phyloP scores from a whole-genome alignment of 495 filamentous ascomycete genomes.

The Monascus purpureus region DNA sequence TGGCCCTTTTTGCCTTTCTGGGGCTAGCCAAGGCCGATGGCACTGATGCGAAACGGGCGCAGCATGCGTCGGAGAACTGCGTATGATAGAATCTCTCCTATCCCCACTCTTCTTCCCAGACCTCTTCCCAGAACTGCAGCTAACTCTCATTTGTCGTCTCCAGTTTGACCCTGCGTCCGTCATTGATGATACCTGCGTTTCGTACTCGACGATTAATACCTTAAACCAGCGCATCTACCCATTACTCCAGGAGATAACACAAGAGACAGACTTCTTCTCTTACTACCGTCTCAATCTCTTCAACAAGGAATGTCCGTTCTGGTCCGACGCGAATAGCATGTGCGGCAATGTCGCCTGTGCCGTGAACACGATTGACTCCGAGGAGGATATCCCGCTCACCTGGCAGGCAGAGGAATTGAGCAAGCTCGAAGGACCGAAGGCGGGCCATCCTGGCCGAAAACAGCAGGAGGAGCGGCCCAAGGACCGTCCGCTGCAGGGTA shows the following conservation, averaged over 20 bases:
- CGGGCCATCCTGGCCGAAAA: conserved; percentile 67
- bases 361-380: conserved; percentile 91
- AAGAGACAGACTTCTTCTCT: conserved; percentile 90
- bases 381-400: conserved; percentile 79
- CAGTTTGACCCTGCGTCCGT: conserved; percentile 50
- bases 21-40: conserved; percentile 29
- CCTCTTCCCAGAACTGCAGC: too few species aligned
- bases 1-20: conserved; percentile 64
- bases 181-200: conserved; percentile 82
- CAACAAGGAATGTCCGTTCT: conserved; percentile 89
- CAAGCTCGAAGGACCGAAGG: conserved; percentile 84
- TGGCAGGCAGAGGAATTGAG: conserved; percentile 89
- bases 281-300: conserved; percentile 96
- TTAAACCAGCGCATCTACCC: conserved; percentile 69
- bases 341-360: conserved; percentile 96
- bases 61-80: conserved; percentile 25
- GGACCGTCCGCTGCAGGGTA: conserved; percentile 61
- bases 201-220: conserved; percentile 74
- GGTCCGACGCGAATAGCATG: conserved; percentile 84
- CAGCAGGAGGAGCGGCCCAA: conserved; percentile 53
- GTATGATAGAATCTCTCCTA: neutral
- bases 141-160: conserved; percentile 3
- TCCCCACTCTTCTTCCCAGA: too few species aligned
- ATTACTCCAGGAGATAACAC: conserved; percentile 67
- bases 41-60: conserved; percentile 22